Evolutionary conservation across 192 early-diverging fungal genomes (phyloP).

Genomic region (Backusella westeae): DNA sequence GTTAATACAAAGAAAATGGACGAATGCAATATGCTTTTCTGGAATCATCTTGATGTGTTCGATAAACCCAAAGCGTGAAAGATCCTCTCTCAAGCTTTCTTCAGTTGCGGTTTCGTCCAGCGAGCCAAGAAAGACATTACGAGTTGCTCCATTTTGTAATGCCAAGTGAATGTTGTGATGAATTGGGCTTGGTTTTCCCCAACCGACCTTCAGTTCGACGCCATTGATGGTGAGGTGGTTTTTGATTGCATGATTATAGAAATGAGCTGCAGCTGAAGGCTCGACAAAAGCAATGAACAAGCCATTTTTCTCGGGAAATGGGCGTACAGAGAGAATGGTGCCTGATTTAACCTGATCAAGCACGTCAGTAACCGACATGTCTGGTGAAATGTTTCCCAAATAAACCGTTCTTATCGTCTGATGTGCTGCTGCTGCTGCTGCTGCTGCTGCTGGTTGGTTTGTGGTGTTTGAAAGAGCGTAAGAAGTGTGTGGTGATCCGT

Average conservation of each 20-base stretch:
- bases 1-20: slow-evolving; percentile 71
- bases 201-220: slow-evolving; percentile 71
- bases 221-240: slow-evolving; percentile 51
- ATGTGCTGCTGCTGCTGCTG: slow-evolving; percentile 1
- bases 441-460: not conserved
- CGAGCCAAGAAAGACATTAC: slow-evolving; percentile 82
- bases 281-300: slow-evolving; percentile 83
- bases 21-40: slow-evolving; percentile 83
- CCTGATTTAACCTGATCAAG: slow-evolving; percentile 72
- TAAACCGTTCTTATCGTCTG: slow-evolving; percentile 74
- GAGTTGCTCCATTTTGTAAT: slow-evolving; percentile 65
- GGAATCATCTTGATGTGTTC: slow-evolving; percentile 69
- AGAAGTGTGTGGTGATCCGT: not conserved
- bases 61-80: slow-evolving; percentile 67
- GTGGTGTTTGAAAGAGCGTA: not conserved
- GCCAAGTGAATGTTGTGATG: slow-evolving; percentile 56
- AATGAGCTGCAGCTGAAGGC: slow-evolving; percentile 54
- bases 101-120: slow-evolving; percentile 63
- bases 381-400: slow-evolving; percentile 72
- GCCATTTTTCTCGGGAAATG: slow-evolving; percentile 76
- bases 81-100: slow-evolving; percentile 53
- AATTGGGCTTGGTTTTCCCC: slow-evolving; percentile 65
- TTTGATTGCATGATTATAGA: slow-evolving; percentile 53
- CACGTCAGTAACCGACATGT: slow-evolving; percentile 58
- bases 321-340: slow-evolving; percentile 63